Conservation (phyloP, 345 rosid species). For the Salix viminalis region DNA sequence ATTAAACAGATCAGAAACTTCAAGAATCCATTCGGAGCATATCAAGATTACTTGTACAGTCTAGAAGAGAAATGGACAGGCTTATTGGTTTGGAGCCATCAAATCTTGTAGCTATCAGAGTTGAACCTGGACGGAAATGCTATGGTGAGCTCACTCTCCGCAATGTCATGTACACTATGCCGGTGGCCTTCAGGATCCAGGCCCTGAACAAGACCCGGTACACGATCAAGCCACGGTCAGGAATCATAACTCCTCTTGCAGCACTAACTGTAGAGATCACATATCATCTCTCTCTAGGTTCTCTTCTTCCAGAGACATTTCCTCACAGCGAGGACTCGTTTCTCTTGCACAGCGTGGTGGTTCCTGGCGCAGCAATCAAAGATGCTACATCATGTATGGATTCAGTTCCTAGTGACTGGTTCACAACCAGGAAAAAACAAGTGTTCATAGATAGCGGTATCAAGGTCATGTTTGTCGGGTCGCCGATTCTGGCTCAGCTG, state of each 20-base stretch:
- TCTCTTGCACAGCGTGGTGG: slow-evolving; percentile 60
- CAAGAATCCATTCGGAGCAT: background rate
- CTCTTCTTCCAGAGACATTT: slow-evolving; percentile 33
- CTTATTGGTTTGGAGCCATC: slow-evolving; percentile 62
- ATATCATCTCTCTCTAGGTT: slow-evolving; percentile 34
- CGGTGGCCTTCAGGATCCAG: slow-evolving; percentile 55
- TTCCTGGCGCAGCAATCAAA: slow-evolving; percentile 50
- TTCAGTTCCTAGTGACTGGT: slow-evolving; percentile 55
- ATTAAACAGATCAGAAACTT: background rate
- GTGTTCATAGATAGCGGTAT: slow-evolving; percentile 57
- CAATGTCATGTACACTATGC: slow-evolving; percentile 73
- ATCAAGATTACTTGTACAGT: no score
- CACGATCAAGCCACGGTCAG: slow-evolving; percentile 49
- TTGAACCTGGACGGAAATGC: slow-evolving; percentile 51
- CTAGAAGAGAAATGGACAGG: slow-evolving; percentile 41
- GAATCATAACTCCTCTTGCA: slow-evolving; percentile 50
- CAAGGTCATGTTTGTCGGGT: slow-evolving; percentile 55
- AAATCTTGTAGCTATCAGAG: slow-evolving; percentile 36
- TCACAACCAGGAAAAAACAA: slow-evolving; percentile 56
- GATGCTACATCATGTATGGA: slow-evolving; percentile 34
- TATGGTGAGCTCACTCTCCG: slow-evolving; percentile 52
- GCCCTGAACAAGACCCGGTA: slow-evolving; percentile 41
- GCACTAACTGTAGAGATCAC: slow-evolving; percentile 40
- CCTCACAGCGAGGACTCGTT: slow-evolving; percentile 46
- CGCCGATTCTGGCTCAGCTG: slow-evolving; percentile 42